Base-by-base conservation (phyloP, 768 basidiomycete species). In the Hydnomerulius pinastri region DNA sequence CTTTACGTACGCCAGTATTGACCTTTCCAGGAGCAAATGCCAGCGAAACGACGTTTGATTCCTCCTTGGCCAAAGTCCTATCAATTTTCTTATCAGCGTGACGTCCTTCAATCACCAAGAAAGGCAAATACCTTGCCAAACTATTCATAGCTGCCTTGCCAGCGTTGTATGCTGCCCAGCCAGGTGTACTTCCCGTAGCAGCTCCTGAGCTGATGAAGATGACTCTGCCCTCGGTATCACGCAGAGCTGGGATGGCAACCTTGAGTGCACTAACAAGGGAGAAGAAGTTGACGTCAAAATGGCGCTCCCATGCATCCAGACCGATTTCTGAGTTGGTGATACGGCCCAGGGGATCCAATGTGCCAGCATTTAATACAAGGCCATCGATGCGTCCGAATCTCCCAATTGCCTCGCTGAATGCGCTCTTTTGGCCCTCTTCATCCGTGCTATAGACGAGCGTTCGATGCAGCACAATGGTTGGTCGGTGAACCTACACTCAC, bases 131-230 rank as follows among this genome's bases (percentile, higher is more conserved):
- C 90, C 88, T 80, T 71, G 83, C 85, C 36, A 97, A 72, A 18
- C 86, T 87, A 67, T 95, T 97, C 83, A 93, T 77, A 2, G 92
- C 92, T 1, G 95, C 92, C 67, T 98, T 95, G 50, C 80, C 76
- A 10, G 93, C 86, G 53, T 81, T 89, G 66, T 92, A 92, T 0
- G 88, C 80, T 1, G 82, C 91, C 91, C 90, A 96, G 3, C 82
- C 86, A 6, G 81, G 67, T 1, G 67, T 77, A 13, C 77, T 80
- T 43, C 85, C 84, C 13, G 79, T 76, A 8, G 92, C 87, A 9
- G 91, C 86, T 10, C 94, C 95, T 13, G 90, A 93, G 60, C 90
- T 92, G 35, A 95, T 77, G 54, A 96, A 86, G 23, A 97, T 77
- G 42, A 96, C 76, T 47, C 78, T 77, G 1, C 89, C 91, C 67